Percentiles rank a stretch among this genome's conserved stretches.
Evolutionary conservation across 2,329 filamentous ascomycete genomes (phyloP).

Genomic region (Claviceps sp.): DNA sequence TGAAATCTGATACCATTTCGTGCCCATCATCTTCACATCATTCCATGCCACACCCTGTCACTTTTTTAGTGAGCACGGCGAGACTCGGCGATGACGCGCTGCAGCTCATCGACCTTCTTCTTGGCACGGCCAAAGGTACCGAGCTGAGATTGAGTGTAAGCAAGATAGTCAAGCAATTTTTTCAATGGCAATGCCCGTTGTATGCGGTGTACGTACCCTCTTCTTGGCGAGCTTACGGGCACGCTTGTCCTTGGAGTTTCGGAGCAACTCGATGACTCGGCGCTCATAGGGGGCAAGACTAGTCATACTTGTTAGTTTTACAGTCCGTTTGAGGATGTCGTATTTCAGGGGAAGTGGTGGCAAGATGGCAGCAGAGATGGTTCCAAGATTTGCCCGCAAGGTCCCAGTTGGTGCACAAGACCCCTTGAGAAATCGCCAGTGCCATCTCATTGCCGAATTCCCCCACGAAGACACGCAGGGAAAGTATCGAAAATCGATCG

Average conservation of each 20-base stretch:
- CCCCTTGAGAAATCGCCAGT: no score
- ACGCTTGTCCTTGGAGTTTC: slow-evolving; percentile 99
- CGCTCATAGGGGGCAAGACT: slow-evolving; percentile 92
- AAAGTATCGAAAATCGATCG: neutral
- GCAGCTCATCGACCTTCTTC: slow-evolving; percentile 99
- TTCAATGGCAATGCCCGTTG: neutral
- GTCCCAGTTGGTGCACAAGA: neutral
- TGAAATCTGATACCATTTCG: neutral
- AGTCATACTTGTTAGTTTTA: neutral
- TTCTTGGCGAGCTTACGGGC: slow-evolving; percentile 99
- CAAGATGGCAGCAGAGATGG: neutral
- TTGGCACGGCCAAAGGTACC: slow-evolving; percentile 98
- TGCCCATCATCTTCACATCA: neutral
- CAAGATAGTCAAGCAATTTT: slow-evolving; percentile 3
- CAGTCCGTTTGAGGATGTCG: neutral
- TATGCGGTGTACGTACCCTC: slow-evolving; percentile 51
- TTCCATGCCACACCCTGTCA: no score
- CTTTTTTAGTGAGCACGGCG: slow-evolving; percentile 51
- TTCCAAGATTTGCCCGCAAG: no score
- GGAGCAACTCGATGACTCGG: slow-evolving; percentile 96
- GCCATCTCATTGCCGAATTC: no score
- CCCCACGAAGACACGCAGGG: no score
- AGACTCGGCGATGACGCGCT: slow-evolving; percentile 93
- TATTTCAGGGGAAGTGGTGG: neutral
- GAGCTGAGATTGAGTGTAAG: slow-evolving; percentile 44